Percentiles rank a stretch among this genome's conserved stretches.
These are phyloP conservation scores for Alternaria metachromatica DNA, from an alignment of 2,329 filamentous ascomycete genomes.

Conservation along the genomic window DNA sequence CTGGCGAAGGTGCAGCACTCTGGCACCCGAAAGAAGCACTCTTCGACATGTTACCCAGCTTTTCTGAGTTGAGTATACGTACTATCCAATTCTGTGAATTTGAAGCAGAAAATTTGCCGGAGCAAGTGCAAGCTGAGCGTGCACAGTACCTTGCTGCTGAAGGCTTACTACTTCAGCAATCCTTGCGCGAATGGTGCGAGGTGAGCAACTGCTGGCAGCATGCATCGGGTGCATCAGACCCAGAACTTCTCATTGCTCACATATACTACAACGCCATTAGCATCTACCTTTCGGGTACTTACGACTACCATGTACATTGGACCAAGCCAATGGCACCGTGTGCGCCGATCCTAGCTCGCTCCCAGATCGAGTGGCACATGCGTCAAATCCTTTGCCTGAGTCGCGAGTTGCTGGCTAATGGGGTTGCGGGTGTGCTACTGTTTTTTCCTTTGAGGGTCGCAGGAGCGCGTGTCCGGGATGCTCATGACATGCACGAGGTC, in stretches of 20 bases:
- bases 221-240: slow-evolving; percentile 1
- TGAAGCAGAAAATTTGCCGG: not conserved
- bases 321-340: not conserved
- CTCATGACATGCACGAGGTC: slow-evolving; percentile 11
- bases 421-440: slow-evolving; percentile 28
- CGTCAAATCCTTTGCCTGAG: slow-evolving; percentile 26
- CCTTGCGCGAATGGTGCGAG: slow-evolving; percentile 25
- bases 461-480: slow-evolving; percentile 26
- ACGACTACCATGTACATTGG: slow-evolving; percentile 33
- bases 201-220: slow-evolving; percentile 17
- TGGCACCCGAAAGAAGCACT: slow-evolving; percentile 38
- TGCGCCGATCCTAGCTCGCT: slow-evolving; percentile 23
- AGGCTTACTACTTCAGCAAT: slow-evolving; percentile 22
- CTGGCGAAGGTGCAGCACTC: slow-evolving; percentile 3
- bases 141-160: slow-evolving; percentile 22
- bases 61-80: slow-evolving; percentile 30
- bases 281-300: slow-evolving; percentile 39
- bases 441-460: slow-evolving; percentile 39
- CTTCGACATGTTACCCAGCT: slow-evolving; percentile 31
- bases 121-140: not conserved
- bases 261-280: slow-evolving; percentile 34
- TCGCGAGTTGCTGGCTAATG: slow-evolving; percentile 19
- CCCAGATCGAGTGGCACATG: slow-evolving; percentile 23
- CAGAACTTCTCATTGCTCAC: slow-evolving; percentile 22
- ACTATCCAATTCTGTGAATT: slow-evolving; percentile 11